Evolutionary conservation across 768 basidiomycete species (phyloP), one percentile per base, ranked within the genome.

Genomic region (Termitomyces sp.): DNA sequence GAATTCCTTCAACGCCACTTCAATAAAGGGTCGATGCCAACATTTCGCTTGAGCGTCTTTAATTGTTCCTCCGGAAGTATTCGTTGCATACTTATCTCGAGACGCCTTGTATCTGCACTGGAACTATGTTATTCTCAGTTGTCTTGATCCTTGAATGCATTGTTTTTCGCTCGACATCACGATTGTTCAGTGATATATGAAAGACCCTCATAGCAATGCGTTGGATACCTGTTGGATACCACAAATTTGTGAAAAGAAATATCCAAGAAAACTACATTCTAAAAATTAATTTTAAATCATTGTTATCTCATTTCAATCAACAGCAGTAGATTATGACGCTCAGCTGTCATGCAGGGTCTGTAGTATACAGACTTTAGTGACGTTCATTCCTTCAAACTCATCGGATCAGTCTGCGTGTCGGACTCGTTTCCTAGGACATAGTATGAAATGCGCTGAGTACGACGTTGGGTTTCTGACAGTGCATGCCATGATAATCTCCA

Each of bases 11-110:
- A 32, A 39, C 42, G 50, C 51, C 51, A 39, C 45, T 24, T 48
- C n/a, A 5, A 61, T 51, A 48, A 56, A 57, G 56, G 44, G 51
- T 53, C 55, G 53, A 55, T 59, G 53, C 32, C 53, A 44, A 37
- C 33, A 52, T 52, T 20, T 45, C 32, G 33, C 32, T 44, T 44
- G 20, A 14, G n/a, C 39, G 53, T 27, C 53, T 32, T 16, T 16
- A 27, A 30, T 39, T 52, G 51, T 27, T 27, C 51, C 26, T 36
- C 36, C 26, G 24, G 26, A 39, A n/a, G 36, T 13, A 40, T 49
- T 16, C 20, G 14, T 51, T 39, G 50, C 27, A 33, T n/a, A 16
- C 18, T 24, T 8, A 37, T 37, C 44, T 45, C 22, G 18, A 44
- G 12, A 50, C 33, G 12, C 24, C 24, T 26, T 37, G 24, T 39